Evolutionary conservation across 495 filamentous ascomycete species (phyloP), one percentile per base, ranked within the genome.

Genomic region (Lentithecium fluviatile): DNA sequence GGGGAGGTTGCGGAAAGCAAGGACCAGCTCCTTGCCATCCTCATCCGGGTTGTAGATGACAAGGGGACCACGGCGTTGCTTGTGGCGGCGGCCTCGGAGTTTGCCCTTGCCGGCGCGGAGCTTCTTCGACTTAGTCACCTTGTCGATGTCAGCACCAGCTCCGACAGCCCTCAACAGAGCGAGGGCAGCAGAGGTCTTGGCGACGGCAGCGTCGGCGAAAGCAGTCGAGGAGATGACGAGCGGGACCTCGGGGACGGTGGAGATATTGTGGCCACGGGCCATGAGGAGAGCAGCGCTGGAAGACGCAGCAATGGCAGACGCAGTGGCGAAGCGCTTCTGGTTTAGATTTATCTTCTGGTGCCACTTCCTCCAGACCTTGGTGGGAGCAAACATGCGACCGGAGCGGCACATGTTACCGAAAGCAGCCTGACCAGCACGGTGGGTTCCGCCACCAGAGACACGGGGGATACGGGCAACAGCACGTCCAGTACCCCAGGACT

Each of bases 401-500:
- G 93, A 96, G 77, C 94, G 91, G 82, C 94, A 98, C 91, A 88
- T 85, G 87, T 98, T 98, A 88, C 94, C 94, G 80, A 98, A 98
- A 67, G 94, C 94, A 80, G 94, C 94, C 82, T 98, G 94, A 81
- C 94, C 94, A 75, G 94, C 94, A 84, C 94, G 94, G 85, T 98
- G 94, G 76, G 94, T 98, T 88, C 94, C 94, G 82, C 94, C 94
- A 83, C 94, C 94, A 73, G 93, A 97, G 78, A 98, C 95, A 96
- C 94, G 94, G 67, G 94, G 94, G 73, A 98, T 98, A 97, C 94
- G 94, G 77, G 94, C 94, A 74, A 98, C 94, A 81, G 94, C 94
- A 78, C 94, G 94, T 81, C 94, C 94, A 83, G 94, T 98, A 85
- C 94, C 94, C 94, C 94, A 98, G 66, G 95, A 97, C 83, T 97